phyloP scores from a whole-genome alignment of 163 green algal species.

The Volvox carteri region DNA sequence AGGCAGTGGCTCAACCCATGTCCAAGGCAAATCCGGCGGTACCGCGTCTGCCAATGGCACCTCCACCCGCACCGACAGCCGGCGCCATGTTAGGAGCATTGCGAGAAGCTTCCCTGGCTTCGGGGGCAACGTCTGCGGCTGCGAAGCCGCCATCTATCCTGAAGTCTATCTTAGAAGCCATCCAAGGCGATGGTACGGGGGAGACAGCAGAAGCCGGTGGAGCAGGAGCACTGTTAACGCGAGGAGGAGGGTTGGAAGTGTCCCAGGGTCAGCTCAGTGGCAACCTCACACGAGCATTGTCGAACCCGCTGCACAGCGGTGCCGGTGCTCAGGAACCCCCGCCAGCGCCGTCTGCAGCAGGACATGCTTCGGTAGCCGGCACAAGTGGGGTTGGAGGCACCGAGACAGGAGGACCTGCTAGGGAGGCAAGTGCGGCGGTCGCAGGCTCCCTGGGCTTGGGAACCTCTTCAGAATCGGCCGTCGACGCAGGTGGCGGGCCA shows the following conservation, averaged over 20 bases:
- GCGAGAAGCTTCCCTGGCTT: background rate
- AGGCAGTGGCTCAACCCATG: background rate
- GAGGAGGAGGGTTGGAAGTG: background rate
- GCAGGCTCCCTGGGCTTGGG: too few species aligned
- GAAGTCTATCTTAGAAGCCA: constrained; percentile 10
- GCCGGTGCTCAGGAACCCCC: too few species aligned
- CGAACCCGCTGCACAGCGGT: too few species aligned
- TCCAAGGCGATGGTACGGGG: background rate
- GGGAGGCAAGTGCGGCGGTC: too few species aligned
- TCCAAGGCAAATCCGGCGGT: background rate
- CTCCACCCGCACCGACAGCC: background rate
- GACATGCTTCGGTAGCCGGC: too few species aligned
- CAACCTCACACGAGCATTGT: background rate
- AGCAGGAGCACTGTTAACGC: background rate
- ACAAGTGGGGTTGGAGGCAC: too few species aligned
- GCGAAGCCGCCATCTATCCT: background rate
- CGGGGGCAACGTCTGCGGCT: background rate
- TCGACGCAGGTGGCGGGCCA: too few species aligned
- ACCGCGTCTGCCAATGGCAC: background rate
- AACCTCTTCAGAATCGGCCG: too few species aligned
- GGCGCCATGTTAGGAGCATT: too few species aligned
- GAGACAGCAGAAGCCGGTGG: background rate
- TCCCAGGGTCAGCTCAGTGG: background rate
- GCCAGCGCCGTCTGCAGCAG: too few species aligned
- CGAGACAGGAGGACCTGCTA: too few species aligned